Evolutionary conservation across 1,284 basidiomycete genomes (phyloP), one percentile per base, ranked within the genome.

Genomic region (Cerioporus squamosus): DNA sequence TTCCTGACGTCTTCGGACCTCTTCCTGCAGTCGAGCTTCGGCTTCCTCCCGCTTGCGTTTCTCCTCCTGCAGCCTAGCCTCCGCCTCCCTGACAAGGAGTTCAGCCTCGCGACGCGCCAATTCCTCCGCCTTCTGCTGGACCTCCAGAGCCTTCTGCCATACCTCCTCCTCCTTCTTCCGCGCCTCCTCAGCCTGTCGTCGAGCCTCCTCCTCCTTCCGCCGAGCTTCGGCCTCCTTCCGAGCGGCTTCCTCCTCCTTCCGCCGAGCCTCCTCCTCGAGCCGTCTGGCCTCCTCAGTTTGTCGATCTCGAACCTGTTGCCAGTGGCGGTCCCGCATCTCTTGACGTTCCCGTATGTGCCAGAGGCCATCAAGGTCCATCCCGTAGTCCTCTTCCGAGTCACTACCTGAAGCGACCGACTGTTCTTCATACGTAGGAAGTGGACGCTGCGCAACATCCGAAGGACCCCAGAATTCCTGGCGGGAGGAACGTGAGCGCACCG

Each of bases 361-460:
- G 14, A 66, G 55, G 23, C 63, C 54, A 18, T 74, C 73, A 22
- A 70, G 61, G 46, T 71, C 73, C 44, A 74, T 73, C 26, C 72
- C 73, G 8, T 68, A 70, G 17, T 64, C 68, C 17, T 70, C 70
- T 66, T 73, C 62, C 8, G 59, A 73, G 24, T 66, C 70, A 49
- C 55, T 61, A n/a, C 59, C 68, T 31, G 63, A 66, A n/a, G 71
- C 71, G n/a, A 74, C 72, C 23, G 70, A 73, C 44, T 71, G 70
- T 26, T 77, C 77, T 55, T 75, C 72, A 43, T 65, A 70, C 26
- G 70, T 65, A 26, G 48, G 44, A 44, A 72, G 56, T 15, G 59
- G 61, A 8, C 59, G 61, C 54, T 62, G 64, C 22, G 60, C 18
- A 38, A 52, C 38, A 15, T 64, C 63, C 7, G 54, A 44, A 1